Evolutionary conservation across 164 flowering plant genomes (phyloP).

Genomic region (grape (Vitis vinifera)): DNA sequence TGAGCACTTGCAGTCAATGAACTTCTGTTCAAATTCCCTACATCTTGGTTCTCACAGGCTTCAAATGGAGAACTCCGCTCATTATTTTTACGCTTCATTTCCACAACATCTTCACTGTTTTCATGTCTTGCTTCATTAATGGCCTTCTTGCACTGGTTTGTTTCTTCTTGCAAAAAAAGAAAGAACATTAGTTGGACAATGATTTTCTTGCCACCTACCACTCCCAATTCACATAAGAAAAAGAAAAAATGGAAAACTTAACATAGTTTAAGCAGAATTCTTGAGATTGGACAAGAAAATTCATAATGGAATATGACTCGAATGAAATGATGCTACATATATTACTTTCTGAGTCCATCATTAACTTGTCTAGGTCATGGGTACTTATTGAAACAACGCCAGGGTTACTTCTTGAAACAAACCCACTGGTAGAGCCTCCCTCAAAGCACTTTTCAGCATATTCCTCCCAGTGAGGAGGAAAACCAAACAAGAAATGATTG

Average conservation of each 20-base stretch:
- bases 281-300: not conserved
- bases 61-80: slow-evolving; percentile 1
- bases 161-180: slow-evolving; percentile 4
- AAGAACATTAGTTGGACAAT: not conserved
- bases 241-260: not conserved
- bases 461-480: slow-evolving; percentile 53
- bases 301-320: not conserved
- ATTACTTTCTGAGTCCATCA: slow-evolving; percentile 10
- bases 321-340: not conserved
- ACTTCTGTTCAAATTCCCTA: not conserved
- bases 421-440: slow-evolving; percentile 9
- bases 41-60: not conserved
- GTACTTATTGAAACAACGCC: slow-evolving; percentile 2
- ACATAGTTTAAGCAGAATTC: not conserved
- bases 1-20: not conserved
- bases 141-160: not conserved
- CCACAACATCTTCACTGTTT: not conserved
- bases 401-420: slow-evolving; percentile 2
- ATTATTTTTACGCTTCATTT: slow-evolving; percentile 2
- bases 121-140: not conserved
- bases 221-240: not conserved
- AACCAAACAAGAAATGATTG: slow-evolving; percentile 46
- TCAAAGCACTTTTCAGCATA: slow-evolving; percentile 25
- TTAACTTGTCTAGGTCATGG: slow-evolving; percentile 4
- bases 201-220: not conserved